Conservation (phyloP, 2,329 filamentous ascomycete species). For the Calonectria pseudoreteaudii region DNA sequence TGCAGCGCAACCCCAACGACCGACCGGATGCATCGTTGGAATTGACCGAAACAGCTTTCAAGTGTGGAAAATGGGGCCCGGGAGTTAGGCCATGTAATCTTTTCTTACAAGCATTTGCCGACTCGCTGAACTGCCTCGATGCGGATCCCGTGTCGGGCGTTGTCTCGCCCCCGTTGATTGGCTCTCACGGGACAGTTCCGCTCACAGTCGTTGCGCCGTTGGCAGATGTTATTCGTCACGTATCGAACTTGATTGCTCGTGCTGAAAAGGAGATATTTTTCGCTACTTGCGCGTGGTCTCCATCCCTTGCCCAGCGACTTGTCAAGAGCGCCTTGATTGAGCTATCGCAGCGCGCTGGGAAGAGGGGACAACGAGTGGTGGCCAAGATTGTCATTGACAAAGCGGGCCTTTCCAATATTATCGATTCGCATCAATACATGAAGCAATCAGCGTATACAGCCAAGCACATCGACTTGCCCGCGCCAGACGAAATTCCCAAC, state of each 20-base stretch:
- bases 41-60: constrained; percentile 64
- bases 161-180: constrained; percentile 64
- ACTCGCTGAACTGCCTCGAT: constrained; percentile 69
- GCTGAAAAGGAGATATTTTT: constrained; percentile 80
- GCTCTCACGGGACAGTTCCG: constrained; percentile 70
- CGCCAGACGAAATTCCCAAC: constrained; percentile 74
- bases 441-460: constrained; percentile 68
- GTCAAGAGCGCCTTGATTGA: constrained; percentile 77
- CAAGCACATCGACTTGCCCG: constrained; percentile 70
- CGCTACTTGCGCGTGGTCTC: constrained; percentile 81
- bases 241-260: constrained; percentile 79
- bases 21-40: constrained; percentile 38
- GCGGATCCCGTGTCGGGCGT: constrained; percentile 63
- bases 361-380: constrained; percentile 67
- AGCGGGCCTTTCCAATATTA: constrained; percentile 71
- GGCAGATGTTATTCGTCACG: constrained; percentile 77
- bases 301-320: constrained; percentile 74
- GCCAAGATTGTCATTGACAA: constrained; percentile 84
- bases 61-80: constrained; percentile 76
- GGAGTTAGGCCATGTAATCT: constrained; percentile 70
- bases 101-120: constrained; percentile 76
- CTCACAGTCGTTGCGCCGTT: constrained; percentile 70
- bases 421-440: constrained; percentile 75
- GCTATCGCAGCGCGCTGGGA: constrained; percentile 73
- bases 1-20: constrained; percentile 5